A percentile compares a stretch with the other conserved stretches of the same genome.
Conservation (phyloP, 495 filamentous ascomycete species). For the Trichoderma asperelloides region DNA sequence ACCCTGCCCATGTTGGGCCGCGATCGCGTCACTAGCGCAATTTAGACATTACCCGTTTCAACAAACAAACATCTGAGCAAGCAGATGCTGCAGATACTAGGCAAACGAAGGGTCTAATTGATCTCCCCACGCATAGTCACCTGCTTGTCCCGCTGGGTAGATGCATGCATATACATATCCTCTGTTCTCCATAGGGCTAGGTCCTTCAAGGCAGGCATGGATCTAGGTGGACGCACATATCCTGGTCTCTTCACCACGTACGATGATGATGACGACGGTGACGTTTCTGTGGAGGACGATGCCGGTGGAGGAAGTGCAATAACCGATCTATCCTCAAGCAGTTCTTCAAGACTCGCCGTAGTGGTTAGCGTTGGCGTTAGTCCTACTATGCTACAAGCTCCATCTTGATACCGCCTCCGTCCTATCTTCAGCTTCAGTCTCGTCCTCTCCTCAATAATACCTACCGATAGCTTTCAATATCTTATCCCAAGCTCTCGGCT, state of each 20-base stretch:
- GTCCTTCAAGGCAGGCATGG: background rate
- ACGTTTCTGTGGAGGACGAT: background rate
- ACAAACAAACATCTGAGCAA: background rate
- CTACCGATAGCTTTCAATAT: no score
- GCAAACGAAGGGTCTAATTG: background rate
- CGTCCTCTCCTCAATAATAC: no score
- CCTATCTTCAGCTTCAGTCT: no score
- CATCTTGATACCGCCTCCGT: no score
- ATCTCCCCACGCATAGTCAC: background rate
- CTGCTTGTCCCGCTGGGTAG: background rate
- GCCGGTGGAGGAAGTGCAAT: background rate
- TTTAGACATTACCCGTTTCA: background rate
- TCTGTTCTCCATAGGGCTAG: background rate
- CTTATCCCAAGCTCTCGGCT: no score
- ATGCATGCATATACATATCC: background rate
- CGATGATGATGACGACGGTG: background rate
- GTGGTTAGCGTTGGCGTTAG: background rate
- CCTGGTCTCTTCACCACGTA: background rate
- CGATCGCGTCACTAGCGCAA: background rate
- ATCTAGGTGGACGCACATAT: background rate
- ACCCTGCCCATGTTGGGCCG: background rate
- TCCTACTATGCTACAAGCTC: no score
- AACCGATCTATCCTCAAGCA: background rate
- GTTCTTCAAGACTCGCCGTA: background rate
- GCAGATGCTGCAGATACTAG: background rate